Percentiles rank a stretch among this genome's conserved stretches.
These are phyloP conservation scores for Colletotrichum sp. DNA, from an alignment of 2,329 filamentous ascomycete species.

Conservation along the genomic window DNA sequence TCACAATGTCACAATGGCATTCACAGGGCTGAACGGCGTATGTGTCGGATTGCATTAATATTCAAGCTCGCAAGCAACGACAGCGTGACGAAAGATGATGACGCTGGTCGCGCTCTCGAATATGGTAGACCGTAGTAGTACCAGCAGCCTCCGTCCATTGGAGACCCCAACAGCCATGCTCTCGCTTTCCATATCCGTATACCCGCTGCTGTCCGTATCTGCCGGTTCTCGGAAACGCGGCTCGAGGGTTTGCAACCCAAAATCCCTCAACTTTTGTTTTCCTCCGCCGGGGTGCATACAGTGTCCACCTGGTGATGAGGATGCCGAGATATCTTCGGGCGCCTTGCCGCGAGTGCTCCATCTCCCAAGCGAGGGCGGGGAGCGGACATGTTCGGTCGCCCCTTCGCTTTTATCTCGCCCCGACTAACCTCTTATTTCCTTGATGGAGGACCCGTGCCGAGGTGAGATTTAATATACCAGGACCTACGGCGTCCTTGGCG, in stretches of 20 bases:
- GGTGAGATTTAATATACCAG: neutral
- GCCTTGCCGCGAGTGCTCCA: neutral
- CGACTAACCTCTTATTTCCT: neutral
- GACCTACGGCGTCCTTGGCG: fast-evolving
- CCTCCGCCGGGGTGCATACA: neutral
- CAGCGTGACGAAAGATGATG: neutral
- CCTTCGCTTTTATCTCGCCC: neutral
- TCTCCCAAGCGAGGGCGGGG: neutral
- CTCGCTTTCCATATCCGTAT: neutral
- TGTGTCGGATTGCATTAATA: neutral
- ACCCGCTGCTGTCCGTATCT: no score
- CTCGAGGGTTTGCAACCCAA: neutral
- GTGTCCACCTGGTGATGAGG: neutral
- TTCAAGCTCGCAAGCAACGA: neutral
- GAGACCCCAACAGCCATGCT: neutral
- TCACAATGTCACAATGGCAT: neutral
- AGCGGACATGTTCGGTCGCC: neutral
- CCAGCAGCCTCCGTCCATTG: neutral
- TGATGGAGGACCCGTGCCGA: neutral
- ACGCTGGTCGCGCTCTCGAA: neutral
- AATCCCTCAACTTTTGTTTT: neutral
- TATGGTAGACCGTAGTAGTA: neutral
- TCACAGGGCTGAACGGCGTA: neutral
- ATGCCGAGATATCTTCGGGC: neutral
- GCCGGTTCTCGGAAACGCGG: neutral